Evolutionary conservation across 495 filamentous ascomycete species (phyloP).

Genomic region (Trichoderma gamsii): DNA sequence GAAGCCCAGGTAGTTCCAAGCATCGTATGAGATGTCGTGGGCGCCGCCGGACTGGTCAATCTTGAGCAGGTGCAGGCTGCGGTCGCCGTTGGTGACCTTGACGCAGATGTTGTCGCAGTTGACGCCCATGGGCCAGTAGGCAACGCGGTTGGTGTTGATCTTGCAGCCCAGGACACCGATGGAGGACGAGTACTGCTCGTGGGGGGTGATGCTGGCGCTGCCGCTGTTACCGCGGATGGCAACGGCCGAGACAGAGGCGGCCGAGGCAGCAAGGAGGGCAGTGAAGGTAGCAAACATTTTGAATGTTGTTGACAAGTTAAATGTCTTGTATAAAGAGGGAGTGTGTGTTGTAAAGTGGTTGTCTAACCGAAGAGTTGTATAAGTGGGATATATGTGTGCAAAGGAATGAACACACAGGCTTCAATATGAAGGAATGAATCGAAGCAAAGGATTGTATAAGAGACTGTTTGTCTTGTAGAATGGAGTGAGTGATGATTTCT

Average conservation of each 20-base stretch:
- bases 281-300: constrained; percentile 15
- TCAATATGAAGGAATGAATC: constrained; percentile 11
- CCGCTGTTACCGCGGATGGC: constrained; percentile 18
- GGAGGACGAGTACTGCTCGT: constrained; percentile 28
- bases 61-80: constrained; percentile 24
- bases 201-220: constrained; percentile 25
- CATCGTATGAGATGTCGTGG: constrained; percentile 30
- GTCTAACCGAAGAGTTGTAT: not conserved
- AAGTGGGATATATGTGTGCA: not conserved
- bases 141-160: constrained; percentile 30
- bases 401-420: constrained; percentile 4
- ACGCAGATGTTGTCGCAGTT: constrained; percentile 30
- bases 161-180: constrained; percentile 31
- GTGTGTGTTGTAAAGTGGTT: constrained; percentile 4
- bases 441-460: not conserved
- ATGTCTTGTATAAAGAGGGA: constrained; percentile 14
- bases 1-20: constrained; percentile 30
- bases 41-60: constrained; percentile 27
- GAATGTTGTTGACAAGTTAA: constrained; percentile 12
- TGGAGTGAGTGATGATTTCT: not conserved
- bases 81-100: constrained; percentile 26
- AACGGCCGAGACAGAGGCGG: constrained; percentile 11
- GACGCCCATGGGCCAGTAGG: constrained; percentile 28
- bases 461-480: constrained; percentile 7
- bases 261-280: constrained; percentile 15